Evolutionary conservation across 2,329 filamentous ascomycete species (phyloP), one percentile per base, ranked within the genome.

Genomic region (Onygena corvina): DNA sequence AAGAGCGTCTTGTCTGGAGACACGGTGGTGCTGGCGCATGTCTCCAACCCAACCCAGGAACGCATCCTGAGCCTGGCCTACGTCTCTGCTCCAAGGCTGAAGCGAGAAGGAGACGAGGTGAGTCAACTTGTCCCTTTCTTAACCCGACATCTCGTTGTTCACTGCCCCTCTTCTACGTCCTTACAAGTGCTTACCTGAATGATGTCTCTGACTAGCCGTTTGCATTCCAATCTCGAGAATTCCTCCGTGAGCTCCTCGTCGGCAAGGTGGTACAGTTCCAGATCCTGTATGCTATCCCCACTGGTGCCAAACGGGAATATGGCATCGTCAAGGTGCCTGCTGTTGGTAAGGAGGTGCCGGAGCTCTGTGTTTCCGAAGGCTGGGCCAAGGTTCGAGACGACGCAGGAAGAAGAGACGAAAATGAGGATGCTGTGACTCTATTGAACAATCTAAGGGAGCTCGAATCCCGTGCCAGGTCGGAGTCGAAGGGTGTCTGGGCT

Each of bases 1-100:
- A 98, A 98, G 76, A 86, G 84, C 65, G 86, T 94, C 58, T 74
- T 93, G 62, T 95, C 89, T 62, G 92, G 92, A 61, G 92, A 96
- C 73, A 94, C 89, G 23, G 71, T 96, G 59, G 74, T 96, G 56
- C 73, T 96, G 61, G 80, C 83, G 59, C 87, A 85, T 68, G 76
- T 86, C 63, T 83, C 81, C 67, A 89, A 93, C 65, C 83, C 85
- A 30, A 76, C 79, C 56, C 79, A 83, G 67, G 92, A 96, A 72
- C 84, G 87, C 60, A 86, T 77, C 47, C 76, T 98, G 60, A 94
- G 88, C 62, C 75, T 98, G 56, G 92, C 92, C 60, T 96, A 88
- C 69, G 88, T 96, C 58, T 84, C 83, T 52, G 88, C 89, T 46
- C 92, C 92, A 2, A 82, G 89, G 63, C 66, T 95, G 65, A 83